Evolutionary conservation across 2,329 filamentous ascomycete species (phyloP).

Genomic region (Fusarium staphyleae): DNA sequence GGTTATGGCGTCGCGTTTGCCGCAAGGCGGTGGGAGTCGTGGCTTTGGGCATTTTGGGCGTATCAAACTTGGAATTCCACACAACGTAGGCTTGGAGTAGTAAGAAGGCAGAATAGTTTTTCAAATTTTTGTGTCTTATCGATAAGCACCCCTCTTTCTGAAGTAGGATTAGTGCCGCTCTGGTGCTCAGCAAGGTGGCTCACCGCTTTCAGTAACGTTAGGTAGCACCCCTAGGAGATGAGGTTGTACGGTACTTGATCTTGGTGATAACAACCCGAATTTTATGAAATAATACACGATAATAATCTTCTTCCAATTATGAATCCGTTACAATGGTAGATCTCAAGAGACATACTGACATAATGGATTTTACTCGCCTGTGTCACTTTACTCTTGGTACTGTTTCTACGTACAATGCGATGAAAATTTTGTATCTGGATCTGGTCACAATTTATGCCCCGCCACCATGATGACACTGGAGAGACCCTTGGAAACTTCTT

Average conservation of each 20-base stretch:
- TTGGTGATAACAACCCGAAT: too few relatives aligned
- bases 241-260: too few relatives aligned
- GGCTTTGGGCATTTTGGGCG: slow-evolving; percentile 78
- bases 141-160: slow-evolving; percentile 49
- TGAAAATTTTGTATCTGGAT: too few relatives aligned
- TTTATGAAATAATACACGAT: too few relatives aligned
- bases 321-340: too few relatives aligned
- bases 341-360: too few relatives aligned
- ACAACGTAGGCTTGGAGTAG: slow-evolving; percentile 41
- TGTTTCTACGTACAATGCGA: too few relatives aligned
- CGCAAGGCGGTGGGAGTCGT: slow-evolving; percentile 64
- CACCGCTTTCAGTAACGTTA: slow-evolving; percentile 44
- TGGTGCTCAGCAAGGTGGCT: slow-evolving; percentile 20
- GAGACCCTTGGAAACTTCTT: slow-evolving; percentile 36
- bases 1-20: slow-evolving; percentile 79
- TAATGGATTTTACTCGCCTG: too few relatives aligned
- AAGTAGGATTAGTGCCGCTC: slow-evolving; percentile 39
- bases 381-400: too few relatives aligned
- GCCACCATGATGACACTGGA: slow-evolving; percentile 35
- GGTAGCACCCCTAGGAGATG: background rate
- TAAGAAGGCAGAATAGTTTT: slow-evolving; percentile 37
- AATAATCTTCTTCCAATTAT: too few relatives aligned
- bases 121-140: slow-evolving; percentile 51
- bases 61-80: slow-evolving; percentile 28
- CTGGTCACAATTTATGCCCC: slow-evolving; percentile 20